Evolutionary conservation across 164 flowering plant genomes (phyloP).

Genomic region (Malania oleifera): DNA sequence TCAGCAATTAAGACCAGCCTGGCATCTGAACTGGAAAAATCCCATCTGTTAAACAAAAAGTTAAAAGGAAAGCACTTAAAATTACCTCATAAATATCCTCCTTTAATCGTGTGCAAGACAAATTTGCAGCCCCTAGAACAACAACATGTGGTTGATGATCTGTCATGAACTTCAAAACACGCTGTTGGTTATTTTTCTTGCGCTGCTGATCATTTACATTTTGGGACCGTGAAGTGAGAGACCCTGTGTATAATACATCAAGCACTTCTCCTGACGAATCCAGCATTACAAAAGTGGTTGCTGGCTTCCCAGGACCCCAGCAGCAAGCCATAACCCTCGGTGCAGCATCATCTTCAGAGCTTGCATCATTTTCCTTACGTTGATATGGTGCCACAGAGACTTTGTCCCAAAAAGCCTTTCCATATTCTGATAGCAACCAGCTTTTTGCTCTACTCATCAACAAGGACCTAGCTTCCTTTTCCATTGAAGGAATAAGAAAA

Average conservation of each 20-base stretch:
- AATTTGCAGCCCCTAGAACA: constrained; percentile 81
- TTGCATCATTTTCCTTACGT: constrained; percentile 58
- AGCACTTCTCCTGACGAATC: constrained; percentile 91
- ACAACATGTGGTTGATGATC: constrained; percentile 94
- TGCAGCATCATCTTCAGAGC: constrained; percentile 73
- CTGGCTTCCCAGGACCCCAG: constrained; percentile 97
- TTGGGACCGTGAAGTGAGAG: constrained; percentile 69
- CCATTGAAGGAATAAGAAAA: constrained; percentile 83
- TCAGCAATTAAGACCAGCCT: not conserved
- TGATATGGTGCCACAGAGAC: constrained; percentile 91
- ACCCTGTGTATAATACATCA: constrained; percentile 78
- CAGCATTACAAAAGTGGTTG: constrained; percentile 93
- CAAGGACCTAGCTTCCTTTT: constrained; percentile 80
- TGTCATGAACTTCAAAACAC: constrained; percentile 79
- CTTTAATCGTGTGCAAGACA: constrained; percentile 74
- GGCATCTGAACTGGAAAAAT: not conserved
- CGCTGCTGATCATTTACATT: constrained; percentile 78
- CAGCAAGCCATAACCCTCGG: constrained; percentile 97
- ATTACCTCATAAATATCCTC: constrained; percentile 90
- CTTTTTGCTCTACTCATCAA: constrained; percentile 72
- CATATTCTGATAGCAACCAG: constrained; percentile 79
- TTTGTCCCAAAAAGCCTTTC: constrained; percentile 69
- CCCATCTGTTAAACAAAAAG: not conserved
- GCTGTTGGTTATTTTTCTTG: constrained; percentile 82
- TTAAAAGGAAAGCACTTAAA: not conserved